Conservation (phyloP, 108 stramenopile species). For the Cyclostephanos invisitatus region DNA sequence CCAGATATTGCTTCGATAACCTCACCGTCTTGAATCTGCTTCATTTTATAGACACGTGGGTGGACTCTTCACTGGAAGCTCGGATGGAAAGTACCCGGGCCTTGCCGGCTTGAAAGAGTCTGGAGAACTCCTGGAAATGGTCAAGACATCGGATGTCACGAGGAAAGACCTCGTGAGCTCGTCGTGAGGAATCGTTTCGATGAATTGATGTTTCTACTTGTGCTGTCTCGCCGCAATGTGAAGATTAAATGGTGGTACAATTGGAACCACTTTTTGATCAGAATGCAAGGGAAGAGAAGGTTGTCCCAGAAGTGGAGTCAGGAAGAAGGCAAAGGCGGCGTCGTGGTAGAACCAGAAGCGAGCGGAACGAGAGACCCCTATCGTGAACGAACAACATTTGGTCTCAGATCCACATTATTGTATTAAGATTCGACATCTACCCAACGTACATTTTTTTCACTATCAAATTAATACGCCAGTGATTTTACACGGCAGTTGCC, state of each 20-base stretch:
- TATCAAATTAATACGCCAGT: not conserved
- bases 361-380: not conserved
- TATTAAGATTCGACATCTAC: not conserved
- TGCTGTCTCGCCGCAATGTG: too few relatives aligned
- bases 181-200: not conserved
- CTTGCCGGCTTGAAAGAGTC: slow-evolving; percentile 39
- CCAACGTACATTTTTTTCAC: not conserved
- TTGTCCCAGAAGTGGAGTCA: too few relatives aligned
- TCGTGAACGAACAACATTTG: not conserved
- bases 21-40: not conserved
- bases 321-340: too few relatives aligned
- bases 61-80: too few relatives aligned
- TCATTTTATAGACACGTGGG: slow-evolving; percentile 21
- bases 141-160: not conserved
- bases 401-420: not conserved
- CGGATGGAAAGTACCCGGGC: slow-evolving; percentile 41
- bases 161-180: too few relatives aligned
- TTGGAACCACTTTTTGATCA: too few relatives aligned
- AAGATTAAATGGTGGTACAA: too few relatives aligned
- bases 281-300: too few relatives aligned
- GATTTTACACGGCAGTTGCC: slow-evolving; percentile 13
- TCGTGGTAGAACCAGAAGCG: too few relatives aligned
- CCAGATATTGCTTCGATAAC: not conserved
- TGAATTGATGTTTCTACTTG: too few relatives aligned
- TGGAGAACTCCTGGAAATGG: slow-evolving; percentile 23